Evolutionary conservation across 2,329 filamentous ascomycete genomes (phyloP), one percentile per base, ranked within the genome.

Genomic region (Alternaria gaisen): DNA sequence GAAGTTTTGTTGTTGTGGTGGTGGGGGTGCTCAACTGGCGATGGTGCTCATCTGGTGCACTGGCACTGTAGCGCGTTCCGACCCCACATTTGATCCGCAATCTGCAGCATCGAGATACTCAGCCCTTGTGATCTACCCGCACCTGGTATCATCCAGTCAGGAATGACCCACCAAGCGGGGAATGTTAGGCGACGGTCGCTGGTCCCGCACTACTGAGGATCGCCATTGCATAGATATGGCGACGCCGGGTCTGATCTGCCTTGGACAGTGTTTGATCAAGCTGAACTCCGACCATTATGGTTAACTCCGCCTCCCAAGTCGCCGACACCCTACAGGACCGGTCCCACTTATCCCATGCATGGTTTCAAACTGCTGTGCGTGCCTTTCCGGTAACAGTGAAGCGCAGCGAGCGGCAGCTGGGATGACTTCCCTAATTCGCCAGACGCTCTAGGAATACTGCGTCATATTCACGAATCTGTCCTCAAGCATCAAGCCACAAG

Each of bases 111-210:
- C 58, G 40, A 47, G 30, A 56, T 51, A 43, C n/a, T 20, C 30
- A 38, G 40, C 36, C 40, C 50, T 55, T 32, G 24, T 52, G 58
- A 60, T 60, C 53, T 60, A 47, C 58, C 58, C 58, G 53, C 58
- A 16, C 40, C 28, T 57, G 52, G 58, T 53, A 56, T 22, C 46
- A 57, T 42, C 34, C 28, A 52, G 34, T 41, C 53, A 36, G 20
- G 26, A 51, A n/a, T 34, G 30, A 16, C 44, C 40, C 32, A 18
- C 34, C 24, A 60, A 57, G 47, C 53, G 46, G 36, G 22, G 28
- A 36, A 14, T 16, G 20, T 20, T 36, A 38, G 14, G 46, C 9
- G 20, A 50, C 22, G 22, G 22, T n/a, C 20, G 16, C 14, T 42
- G 44, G n/a, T 34, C 46, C 36, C 20, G 41, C 44, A 32, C 34